Conservation (phyloP, 345 rosid genomes). For the Orychophragmus violaceus region DNA sequence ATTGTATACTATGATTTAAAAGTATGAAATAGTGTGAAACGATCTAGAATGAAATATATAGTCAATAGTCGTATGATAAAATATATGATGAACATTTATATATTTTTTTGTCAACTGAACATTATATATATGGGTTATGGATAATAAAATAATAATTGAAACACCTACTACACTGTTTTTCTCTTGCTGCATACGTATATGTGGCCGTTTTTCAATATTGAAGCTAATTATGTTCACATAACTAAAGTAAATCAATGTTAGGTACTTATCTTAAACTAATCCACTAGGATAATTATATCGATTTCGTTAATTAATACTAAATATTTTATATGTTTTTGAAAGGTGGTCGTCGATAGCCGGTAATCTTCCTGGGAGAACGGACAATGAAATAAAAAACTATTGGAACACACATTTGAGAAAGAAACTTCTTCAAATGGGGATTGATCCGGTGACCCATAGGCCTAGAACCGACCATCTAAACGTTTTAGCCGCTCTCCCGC, state of each 20-base stretch:
- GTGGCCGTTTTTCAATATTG: slow-evolving; percentile 18
- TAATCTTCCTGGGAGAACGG: slow-evolving; percentile 35
- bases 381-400: slow-evolving; percentile 33
- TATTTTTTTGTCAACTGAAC: no score
- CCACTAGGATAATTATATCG: neutral
- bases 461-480: slow-evolving; percentile 41
- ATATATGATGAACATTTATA: neutral
- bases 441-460: slow-evolving; percentile 30
- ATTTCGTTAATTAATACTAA: neutral
- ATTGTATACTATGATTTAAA: no score
- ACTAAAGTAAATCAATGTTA: slow-evolving; percentile 4
- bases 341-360: slow-evolving; percentile 36
- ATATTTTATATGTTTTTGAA: neutral
- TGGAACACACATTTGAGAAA: slow-evolving; percentile 36
- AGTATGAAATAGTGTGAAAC: neutral
- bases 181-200: slow-evolving; percentile 22
- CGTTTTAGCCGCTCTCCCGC: slow-evolving; percentile 45
- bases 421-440: slow-evolving; percentile 34
- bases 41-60: neutral
- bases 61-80: neutral
- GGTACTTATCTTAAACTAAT: slow-evolving; percentile 14
- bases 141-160: neutral
- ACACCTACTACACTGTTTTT: slow-evolving; percentile 27
- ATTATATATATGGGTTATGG: slow-evolving; percentile 1
- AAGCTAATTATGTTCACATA: neutral